Base-by-base conservation (phyloP, 805 yeast species). In the Scheffersomyces coipomensis region DNA sequence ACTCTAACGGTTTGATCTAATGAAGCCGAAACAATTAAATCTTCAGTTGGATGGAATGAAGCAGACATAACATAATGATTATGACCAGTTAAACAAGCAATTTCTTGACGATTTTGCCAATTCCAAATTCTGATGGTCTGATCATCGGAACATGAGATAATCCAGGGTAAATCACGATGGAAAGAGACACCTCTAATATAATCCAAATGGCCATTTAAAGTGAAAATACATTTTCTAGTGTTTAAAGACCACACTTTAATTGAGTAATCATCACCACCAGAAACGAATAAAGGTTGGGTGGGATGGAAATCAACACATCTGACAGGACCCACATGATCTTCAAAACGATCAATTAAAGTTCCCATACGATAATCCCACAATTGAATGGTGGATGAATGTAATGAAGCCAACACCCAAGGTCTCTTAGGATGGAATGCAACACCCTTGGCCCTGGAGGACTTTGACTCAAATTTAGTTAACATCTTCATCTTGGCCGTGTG, bases 361-460 rank as follows among this genome's bases (percentile, higher is more conserved):
- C 99, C 99, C 99, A 93, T 93, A 57, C 99, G 83, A 68, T 95
- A 93, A 66, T 93, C 99, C 99, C 99, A 93, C 48, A 93, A 75
- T 65, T 95, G 99, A 61, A 93, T 91, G n/a, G 97, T 89, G n/a
- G 97, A 88, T 19, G 97, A 87, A 64, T 91, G 93, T 45, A 95
- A 75, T 6, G 98, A 89, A 24, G 90, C 98, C 53, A 93, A 75
- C 44, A 89, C 88, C 97, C 97, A 93, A 43, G 99, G 97, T 63
- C 93, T 74, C 50, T 82, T 82, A 38, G 98, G 97, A 67, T 95
- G 97, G 69, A 93, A 89, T 42, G 99, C 97, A 59, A 93, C 87
- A 49, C 97, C 95, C 68, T 93, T 89, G 44, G 98, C 96, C 76
- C 98, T 78, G 43, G 97, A 87, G 48, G 97, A 88, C 78, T 93